Evolutionary conservation across 805 yeast species (phyloP).

Genomic region (Kluyveromyces lactis): DNA sequence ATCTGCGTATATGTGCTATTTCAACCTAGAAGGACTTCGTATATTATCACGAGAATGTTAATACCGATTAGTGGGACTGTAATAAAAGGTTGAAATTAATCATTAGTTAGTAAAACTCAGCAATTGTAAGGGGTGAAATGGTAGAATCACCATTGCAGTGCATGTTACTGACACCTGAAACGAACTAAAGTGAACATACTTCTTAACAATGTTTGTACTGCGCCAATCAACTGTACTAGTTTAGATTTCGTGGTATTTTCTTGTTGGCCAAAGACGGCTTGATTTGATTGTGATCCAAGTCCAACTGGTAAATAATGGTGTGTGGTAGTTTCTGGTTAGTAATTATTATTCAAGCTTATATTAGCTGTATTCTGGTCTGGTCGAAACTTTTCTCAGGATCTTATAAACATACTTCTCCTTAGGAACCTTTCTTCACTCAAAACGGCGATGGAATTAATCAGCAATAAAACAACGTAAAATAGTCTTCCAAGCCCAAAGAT

Average conservation of each 20-base stretch:
- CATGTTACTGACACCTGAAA: no score
- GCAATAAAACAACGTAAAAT: conserved; percentile 44
- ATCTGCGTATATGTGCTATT: no score
- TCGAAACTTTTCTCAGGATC: background rate
- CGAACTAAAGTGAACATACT: conserved; percentile 35
- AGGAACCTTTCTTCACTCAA: conserved; percentile 74
- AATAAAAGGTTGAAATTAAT: no score
- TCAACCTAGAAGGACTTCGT: conserved; percentile 63
- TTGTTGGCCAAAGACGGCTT: conserved; percentile 38
- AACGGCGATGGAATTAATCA: conserved; percentile 69
- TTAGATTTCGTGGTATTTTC: conserved; percentile 48
- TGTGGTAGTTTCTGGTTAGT: background rate
- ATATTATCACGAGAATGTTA: conserved; percentile 56
- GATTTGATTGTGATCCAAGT: conserved; percentile 33
- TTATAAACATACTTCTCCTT: conserved; percentile 38
- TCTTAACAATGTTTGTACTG: conserved; percentile 67
- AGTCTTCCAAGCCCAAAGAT: conserved; percentile 57
- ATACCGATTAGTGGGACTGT: conserved; percentile 61
- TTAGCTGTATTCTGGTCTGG: no score
- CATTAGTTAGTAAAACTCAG: conserved; percentile 1
- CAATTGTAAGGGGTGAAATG: no score
- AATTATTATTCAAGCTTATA: background rate
- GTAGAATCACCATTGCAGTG: no score
- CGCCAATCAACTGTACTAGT: conserved; percentile 57
- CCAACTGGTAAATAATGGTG: conserved; percentile 31